Evolutionary conservation across 1,284 basidiomycete genomes (phyloP).

Genomic region (Phylloporus sp.): DNA sequence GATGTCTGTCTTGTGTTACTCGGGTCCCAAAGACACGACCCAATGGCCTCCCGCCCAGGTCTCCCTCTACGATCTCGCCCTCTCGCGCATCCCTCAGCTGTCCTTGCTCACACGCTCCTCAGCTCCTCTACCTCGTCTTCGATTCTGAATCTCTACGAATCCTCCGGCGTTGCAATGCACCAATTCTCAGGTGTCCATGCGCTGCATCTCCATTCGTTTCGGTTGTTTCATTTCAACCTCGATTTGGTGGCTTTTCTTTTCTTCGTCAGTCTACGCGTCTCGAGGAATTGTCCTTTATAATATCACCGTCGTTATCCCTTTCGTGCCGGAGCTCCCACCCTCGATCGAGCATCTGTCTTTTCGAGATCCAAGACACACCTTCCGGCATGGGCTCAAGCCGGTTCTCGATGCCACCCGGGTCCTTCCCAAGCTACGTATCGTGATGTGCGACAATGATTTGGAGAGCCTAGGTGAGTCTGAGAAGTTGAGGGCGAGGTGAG

Average conservation of each 20-base stretch:
- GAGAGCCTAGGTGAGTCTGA: conserved; percentile 29
- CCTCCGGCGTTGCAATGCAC: conserved; percentile 33
- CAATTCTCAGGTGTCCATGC: conserved; percentile 37
- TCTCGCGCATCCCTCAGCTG: conserved; percentile 40
- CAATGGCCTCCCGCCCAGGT: conserved; percentile 15
- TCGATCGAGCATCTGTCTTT: conserved; percentile 47
- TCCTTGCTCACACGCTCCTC: conserved; percentile 43
- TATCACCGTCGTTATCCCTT: conserved; percentile 39
- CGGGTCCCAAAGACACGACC: neutral
- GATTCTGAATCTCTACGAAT: conserved; percentile 47
- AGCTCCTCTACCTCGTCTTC: conserved; percentile 40
- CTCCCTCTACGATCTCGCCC: conserved; percentile 46
- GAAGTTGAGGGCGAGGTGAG: conserved; percentile 35
- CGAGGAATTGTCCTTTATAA: conserved; percentile 47
- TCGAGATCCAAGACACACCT: conserved; percentile 35
- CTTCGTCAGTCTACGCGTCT: conserved; percentile 44
- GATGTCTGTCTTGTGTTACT: conserved; percentile 11
- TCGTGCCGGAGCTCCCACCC: conserved; percentile 38
- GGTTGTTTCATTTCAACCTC: conserved; percentile 42
- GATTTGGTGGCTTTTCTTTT: conserved; percentile 39
- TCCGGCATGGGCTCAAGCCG: conserved; percentile 30
- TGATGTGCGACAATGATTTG: conserved; percentile 42
- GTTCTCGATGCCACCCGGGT: conserved; percentile 40
- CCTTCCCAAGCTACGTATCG: conserved; percentile 41
- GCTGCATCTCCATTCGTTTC: conserved; percentile 45